Evolutionary conservation across 805 yeast genomes (phyloP).

Genomic region (Lipomyces yamadae): DNA sequence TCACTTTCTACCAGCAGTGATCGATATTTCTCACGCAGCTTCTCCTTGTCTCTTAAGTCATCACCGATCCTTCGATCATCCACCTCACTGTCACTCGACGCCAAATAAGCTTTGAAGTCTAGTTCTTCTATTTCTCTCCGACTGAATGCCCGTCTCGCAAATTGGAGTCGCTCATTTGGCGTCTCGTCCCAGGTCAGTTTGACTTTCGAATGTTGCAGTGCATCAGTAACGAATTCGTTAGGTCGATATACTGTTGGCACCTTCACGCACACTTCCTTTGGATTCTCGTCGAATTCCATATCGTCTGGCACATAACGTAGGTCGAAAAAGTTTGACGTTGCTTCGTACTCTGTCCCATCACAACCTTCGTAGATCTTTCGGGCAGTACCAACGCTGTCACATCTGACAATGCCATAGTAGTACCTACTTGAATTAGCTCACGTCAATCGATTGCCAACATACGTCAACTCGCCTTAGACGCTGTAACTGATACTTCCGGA

Average conservation of each 20-base stretch:
- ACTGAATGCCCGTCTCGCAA: slow-evolving; percentile 80
- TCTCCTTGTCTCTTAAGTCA: slow-evolving; percentile 32
- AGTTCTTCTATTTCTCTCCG: slow-evolving; percentile 70
- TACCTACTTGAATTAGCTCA: slow-evolving; percentile 49
- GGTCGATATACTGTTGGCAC: slow-evolving; percentile 84
- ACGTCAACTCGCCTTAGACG: slow-evolving; percentile 59
- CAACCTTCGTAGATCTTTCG: slow-evolving; percentile 78
- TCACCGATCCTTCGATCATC: slow-evolving; percentile 51
- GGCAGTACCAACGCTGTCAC: slow-evolving; percentile 76
- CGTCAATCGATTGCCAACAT: background rate
- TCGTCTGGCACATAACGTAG: slow-evolving; percentile 91
- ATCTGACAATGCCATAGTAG: slow-evolving; percentile 86
- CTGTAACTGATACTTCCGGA: slow-evolving; percentile 90
- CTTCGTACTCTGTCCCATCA: slow-evolving; percentile 94
- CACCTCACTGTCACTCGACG: slow-evolving; percentile 68
- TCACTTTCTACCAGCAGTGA: slow-evolving; percentile 52
- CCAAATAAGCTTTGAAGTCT: slow-evolving; percentile 89
- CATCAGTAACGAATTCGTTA: slow-evolving; percentile 83
- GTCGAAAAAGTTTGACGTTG: slow-evolving; percentile 93
- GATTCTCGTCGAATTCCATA: slow-evolving; percentile 80
- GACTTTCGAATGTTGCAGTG: slow-evolving; percentile 94
- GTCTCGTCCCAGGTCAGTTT: slow-evolving; percentile 99
- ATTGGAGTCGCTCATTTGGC: slow-evolving; percentile 80
- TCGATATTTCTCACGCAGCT: slow-evolving; percentile 63
- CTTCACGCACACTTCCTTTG: slow-evolving; percentile 72